These are phyloP conservation scores for Trichosporon coremiiforme DNA, from an alignment of 1,284 basidiomycete species.

Conservation along the genomic window DNA sequence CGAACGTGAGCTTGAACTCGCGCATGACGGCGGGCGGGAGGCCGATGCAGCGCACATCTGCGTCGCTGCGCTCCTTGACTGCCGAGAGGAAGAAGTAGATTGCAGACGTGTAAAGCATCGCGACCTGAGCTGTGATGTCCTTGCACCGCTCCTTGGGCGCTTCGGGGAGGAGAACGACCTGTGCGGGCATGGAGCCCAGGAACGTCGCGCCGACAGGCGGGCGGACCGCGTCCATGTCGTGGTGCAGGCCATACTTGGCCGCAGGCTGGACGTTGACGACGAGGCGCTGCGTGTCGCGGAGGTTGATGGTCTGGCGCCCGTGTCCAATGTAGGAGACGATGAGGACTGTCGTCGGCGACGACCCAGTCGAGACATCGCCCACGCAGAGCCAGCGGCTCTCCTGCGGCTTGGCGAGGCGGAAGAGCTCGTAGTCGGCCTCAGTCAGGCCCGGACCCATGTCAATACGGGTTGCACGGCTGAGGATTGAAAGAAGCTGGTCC, in stretches of 20 bases:
- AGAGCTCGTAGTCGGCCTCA: background rate
- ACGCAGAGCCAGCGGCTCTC: slow-evolving; percentile 4
- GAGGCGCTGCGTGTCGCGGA: background rate
- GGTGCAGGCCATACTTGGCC: background rate
- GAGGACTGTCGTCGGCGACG: slow-evolving; percentile 1
- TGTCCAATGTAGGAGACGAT: background rate
- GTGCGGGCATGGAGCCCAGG: background rate
- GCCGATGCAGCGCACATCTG: background rate
- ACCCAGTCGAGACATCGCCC: background rate
- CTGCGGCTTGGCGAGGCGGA: background rate
- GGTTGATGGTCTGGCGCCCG: background rate
- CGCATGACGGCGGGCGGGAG: background rate
- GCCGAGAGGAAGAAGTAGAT: slow-evolving; percentile 13
- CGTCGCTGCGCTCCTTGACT: background rate
- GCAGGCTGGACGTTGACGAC: background rate
- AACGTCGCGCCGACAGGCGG: background rate
- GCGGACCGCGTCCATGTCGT: slow-evolving; percentile 2
- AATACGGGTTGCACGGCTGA: background rate
- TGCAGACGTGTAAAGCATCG: background rate
- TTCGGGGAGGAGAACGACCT: slow-evolving; percentile 1
- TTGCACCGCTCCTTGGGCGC: background rate
- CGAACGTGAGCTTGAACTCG: background rate
- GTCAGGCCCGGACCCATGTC: background rate
- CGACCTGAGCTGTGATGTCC: background rate
- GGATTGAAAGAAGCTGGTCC: slow-evolving; percentile 2